A percentile compares a stretch with the other conserved stretches of the same genome.
Evolutionary conservation across 2,329 filamentous ascomycete genomes (phyloP).

Genomic region (Hymenoscyphus albidus): DNA sequence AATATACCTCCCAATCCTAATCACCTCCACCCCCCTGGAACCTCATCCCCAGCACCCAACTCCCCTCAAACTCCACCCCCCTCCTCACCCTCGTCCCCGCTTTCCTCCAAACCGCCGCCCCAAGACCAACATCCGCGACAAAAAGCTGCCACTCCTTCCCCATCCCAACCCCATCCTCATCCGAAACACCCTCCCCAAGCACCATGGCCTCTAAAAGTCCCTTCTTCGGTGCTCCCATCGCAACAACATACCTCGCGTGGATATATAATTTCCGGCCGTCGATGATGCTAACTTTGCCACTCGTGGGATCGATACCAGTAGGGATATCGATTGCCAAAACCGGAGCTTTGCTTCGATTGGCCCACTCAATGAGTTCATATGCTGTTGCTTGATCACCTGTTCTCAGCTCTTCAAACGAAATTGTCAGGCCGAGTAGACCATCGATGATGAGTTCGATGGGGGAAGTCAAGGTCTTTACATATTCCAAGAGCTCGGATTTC

Average conservation of each 20-base stretch:
- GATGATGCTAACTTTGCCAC: constrained; percentile 60
- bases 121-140: constrained; percentile 83
- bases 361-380: constrained; percentile 90
- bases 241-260: constrained; percentile 76
- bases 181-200: constrained; percentile 28
- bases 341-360: constrained; percentile 79
- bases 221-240: constrained; percentile 80
- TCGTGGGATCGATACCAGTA: constrained; percentile 78
- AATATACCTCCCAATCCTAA: background rate
- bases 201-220: constrained; percentile 73
- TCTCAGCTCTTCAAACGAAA: constrained; percentile 83
- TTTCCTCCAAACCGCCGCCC: constrained; percentile 78
- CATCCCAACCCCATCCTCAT: constrained; percentile 31
- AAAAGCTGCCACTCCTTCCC: constrained; percentile 66
- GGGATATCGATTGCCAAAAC: constrained; percentile 88
- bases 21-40: constrained; percentile 30
- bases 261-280: constrained; percentile 79
- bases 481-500: constrained; percentile 59
- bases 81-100: constrained; percentile 76
- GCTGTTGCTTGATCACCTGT: constrained; percentile 78
- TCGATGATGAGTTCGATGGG: constrained; percentile 81
- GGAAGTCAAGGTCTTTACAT: constrained; percentile 54
- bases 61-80: constrained; percentile 82
- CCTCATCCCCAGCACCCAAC: constrained; percentile 74
- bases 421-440: constrained; percentile 79